phyloP scores from a whole-genome alignment of 345 rosid genomes.

The Melaleuca quinquenervia region DNA sequence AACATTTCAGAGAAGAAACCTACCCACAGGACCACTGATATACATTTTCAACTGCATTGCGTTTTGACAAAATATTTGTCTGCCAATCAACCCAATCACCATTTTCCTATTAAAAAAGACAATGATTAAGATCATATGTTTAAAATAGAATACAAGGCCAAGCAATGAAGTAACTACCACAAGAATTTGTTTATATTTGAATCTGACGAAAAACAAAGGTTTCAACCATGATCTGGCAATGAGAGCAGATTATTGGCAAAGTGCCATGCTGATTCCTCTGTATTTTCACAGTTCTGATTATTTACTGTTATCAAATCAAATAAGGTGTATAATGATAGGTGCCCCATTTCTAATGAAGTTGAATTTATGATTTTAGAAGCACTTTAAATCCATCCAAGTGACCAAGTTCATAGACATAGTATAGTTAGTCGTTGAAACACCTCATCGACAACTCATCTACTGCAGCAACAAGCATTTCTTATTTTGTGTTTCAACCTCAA shows the following conservation, averaged over 20 bases:
- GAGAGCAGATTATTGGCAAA: not conserved
- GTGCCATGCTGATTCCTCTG: not conserved
- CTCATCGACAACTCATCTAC: not conserved
- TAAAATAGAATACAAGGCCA: not conserved
- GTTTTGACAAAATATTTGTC: conserved; percentile 51
- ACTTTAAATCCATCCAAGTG: not conserved
- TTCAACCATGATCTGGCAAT: not conserved
- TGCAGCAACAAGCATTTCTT: not conserved
- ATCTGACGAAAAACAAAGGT: not conserved
- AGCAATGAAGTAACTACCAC: not conserved
- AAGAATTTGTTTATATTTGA: not conserved
- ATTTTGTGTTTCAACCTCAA: not conserved
- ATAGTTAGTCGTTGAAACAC: not conserved
- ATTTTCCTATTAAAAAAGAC: conserved; percentile 38
- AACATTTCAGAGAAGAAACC: conserved; percentile 6
- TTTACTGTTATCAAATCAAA: not conserved
- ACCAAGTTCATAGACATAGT: not conserved
- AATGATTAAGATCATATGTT: not conserved
- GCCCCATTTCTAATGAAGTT: not conserved
- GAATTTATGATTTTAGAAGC: not conserved
- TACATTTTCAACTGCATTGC: conserved; percentile 77
- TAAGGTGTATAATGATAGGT: not conserved
- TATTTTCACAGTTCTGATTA: not conserved
- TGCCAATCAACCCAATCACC: conserved; percentile 73
- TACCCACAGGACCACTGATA: conserved; percentile 93